Percentiles rank a stretch among this genome's conserved stretches.
These are phyloP conservation scores for Fusarium nurragi DNA, from an alignment of 2,329 filamentous ascomycete species.

Conservation along the genomic window DNA sequence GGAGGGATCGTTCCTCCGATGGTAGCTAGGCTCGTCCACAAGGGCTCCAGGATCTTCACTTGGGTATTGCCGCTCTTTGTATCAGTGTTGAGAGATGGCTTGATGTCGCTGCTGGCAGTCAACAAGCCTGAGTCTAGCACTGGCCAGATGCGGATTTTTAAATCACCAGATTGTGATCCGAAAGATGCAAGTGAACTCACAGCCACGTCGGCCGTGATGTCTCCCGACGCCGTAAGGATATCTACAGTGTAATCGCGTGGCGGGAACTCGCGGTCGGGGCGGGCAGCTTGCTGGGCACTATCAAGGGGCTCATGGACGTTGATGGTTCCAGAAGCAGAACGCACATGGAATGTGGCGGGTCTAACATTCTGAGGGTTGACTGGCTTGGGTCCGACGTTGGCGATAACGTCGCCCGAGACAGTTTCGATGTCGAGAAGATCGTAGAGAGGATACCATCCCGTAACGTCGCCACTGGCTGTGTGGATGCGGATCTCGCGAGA, in stretches of 20 bases:
- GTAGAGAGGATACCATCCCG: slow-evolving; percentile 62
- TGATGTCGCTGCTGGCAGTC: slow-evolving; percentile 1
- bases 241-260: slow-evolving; percentile 58
- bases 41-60: slow-evolving; percentile 55
- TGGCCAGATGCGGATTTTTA: slow-evolving; percentile 55
- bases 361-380: slow-evolving; percentile 48
- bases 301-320: slow-evolving; percentile 54
- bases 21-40: slow-evolving; percentile 50
- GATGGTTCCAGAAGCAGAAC: slow-evolving; percentile 57
- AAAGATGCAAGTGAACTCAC: slow-evolving; percentile 51
- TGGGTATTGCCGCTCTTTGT: slow-evolving; percentile 56
- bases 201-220: slow-evolving; percentile 53
- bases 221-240: slow-evolving; percentile 57
- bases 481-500: slow-evolving; percentile 54
- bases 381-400: slow-evolving; percentile 54
- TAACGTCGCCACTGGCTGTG: slow-evolving; percentile 56
- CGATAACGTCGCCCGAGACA: slow-evolving; percentile 55
- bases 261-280: slow-evolving; percentile 49
- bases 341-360: slow-evolving; percentile 54
- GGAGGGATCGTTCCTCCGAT: slow-evolving; percentile 19
- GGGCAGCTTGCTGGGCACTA: slow-evolving; percentile 20
- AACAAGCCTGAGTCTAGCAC: slow-evolving; percentile 49
- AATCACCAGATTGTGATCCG: slow-evolving; percentile 53
- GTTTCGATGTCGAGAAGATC: slow-evolving; percentile 58
- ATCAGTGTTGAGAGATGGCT: slow-evolving; percentile 51